Percentiles rank a stretch among this genome's conserved stretches.
These are phyloP conservation scores for Peniophora sp. DNA, from an alignment of 1,284 basidiomycete genomes.

Conservation along the genomic window DNA sequence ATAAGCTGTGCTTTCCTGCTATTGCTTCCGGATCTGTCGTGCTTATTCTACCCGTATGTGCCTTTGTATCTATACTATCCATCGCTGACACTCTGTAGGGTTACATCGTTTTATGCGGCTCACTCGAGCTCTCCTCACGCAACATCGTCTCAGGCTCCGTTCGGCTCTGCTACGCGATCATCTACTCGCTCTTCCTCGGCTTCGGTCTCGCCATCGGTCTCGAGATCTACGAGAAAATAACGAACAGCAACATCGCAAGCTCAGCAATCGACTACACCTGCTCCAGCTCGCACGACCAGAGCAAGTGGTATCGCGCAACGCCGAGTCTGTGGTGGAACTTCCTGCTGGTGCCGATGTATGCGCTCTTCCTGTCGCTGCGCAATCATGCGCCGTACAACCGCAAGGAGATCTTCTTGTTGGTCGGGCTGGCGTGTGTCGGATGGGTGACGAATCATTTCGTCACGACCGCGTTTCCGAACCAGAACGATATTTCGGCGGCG, in stretches of 20 bases:
- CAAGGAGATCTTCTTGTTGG: slow-evolving; percentile 64
- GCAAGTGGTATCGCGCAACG: slow-evolving; percentile 54
- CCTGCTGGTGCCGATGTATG: slow-evolving; percentile 75
- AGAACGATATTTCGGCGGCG: slow-evolving; percentile 69
- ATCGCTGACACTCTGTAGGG: slow-evolving; percentile 29
- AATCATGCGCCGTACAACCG: slow-evolving; percentile 69
- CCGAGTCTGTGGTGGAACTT: slow-evolving; percentile 58
- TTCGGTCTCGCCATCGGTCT: slow-evolving; percentile 81
- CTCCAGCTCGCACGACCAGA: slow-evolving; percentile 41
- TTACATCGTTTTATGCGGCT: slow-evolving; percentile 75
- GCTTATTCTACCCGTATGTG: slow-evolving; percentile 73
- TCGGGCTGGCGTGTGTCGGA: slow-evolving; percentile 67
- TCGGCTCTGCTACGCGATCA: slow-evolving; percentile 74
- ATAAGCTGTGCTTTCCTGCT: slow-evolving; percentile 79
- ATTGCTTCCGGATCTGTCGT: slow-evolving; percentile 82
- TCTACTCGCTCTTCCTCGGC: slow-evolving; percentile 75
- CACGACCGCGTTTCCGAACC: slow-evolving; percentile 53
- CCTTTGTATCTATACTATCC: neutral
- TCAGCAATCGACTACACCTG: slow-evolving; percentile 53
- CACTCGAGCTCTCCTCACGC: slow-evolving; percentile 74
- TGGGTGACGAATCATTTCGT: slow-evolving; percentile 79
- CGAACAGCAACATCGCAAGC: slow-evolving; percentile 35
- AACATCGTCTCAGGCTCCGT: slow-evolving; percentile 84
- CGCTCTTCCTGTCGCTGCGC: slow-evolving; percentile 66
- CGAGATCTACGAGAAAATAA: slow-evolving; percentile 55